A percentile compares a stretch with the other conserved stretches of the same genome.
Conservation (phyloP, 352 stramenopile genomes). For the Globisporangium recalcitrans region DNA sequence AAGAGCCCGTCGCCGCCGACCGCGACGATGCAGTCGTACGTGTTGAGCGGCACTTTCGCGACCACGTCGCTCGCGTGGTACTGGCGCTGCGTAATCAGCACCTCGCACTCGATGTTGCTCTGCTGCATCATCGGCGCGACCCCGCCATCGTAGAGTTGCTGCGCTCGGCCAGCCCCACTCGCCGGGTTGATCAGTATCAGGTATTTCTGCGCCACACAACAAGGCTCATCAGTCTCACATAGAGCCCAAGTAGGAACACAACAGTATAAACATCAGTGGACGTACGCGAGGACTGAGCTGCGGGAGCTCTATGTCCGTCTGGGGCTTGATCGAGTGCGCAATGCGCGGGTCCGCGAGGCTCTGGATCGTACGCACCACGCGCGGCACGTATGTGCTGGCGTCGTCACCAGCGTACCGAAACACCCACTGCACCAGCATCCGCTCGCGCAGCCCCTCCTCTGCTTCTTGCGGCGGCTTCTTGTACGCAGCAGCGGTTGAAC, state of each 20-base stretch:
- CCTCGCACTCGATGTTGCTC: slow-evolving; percentile 49
- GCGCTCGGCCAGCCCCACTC: slow-evolving; percentile 44
- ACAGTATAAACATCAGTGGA: too few relatives aligned
- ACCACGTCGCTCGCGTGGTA: slow-evolving; percentile 55
- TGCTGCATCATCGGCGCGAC: slow-evolving; percentile 49
- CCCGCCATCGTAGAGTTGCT: slow-evolving; percentile 42
- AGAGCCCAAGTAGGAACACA: too few relatives aligned
- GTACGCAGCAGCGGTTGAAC: neutral
- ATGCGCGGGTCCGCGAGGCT: slow-evolving; percentile 39
- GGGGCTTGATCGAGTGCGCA: slow-evolving; percentile 16
- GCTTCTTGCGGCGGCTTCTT: slow-evolving; percentile 12
- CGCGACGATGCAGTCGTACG: slow-evolving; percentile 56
- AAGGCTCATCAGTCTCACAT: neutral
- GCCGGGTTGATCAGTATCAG: slow-evolving; percentile 64
- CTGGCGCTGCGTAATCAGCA: slow-evolving; percentile 39
- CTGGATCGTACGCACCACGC: slow-evolving; percentile 35
- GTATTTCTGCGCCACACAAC: slow-evolving; percentile 28
- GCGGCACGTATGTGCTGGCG: slow-evolving; percentile 22
- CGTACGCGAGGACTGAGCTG: slow-evolving; percentile 36
- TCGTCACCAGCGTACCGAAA: slow-evolving; percentile 34
- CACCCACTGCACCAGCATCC: slow-evolving; percentile 40
- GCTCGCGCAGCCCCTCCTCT: slow-evolving; percentile 2
- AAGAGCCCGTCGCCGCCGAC: slow-evolving; percentile 61
- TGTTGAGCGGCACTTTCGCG: slow-evolving; percentile 31
- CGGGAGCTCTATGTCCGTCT: slow-evolving; percentile 8